Base-by-base conservation (phyloP, 2,329 filamentous ascomycete species). In the Trichoderma guizhouense region DNA sequence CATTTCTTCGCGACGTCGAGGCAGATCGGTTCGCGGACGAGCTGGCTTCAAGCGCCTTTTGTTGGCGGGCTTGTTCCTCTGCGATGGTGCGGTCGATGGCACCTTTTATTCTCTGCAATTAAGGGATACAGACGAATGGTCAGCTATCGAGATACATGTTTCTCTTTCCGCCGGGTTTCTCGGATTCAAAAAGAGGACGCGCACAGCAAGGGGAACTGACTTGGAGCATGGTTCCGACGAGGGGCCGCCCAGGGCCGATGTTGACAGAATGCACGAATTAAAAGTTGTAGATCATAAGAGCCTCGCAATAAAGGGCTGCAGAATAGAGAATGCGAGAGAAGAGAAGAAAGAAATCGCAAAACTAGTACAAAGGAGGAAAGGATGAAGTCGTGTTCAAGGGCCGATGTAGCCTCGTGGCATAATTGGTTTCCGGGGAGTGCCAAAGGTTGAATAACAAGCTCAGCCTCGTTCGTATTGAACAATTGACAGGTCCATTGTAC, bases 41-140 rank as follows among this genome's bases (percentile, higher is more conserved):
- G 75, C 81, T 77, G 76, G 86, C 82, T 67, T 85, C 84, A 6
- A 85, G 80, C 74, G 85, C 76, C 65, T 85, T 82, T 79, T 94
- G 92, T 79, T 94, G 92, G 72, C 93, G 92, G 72, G 93, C 92
- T 82, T 97, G 93, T 83, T 98, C 95, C 83, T 97, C 94, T 78
- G 94, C 93, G 78, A 98, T 96, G 78, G 92, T 92, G 77, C 91
- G 90, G 80, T 97, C 93, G 80, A 97, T 94, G 72, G 92, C 92
- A 78, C 92, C 93, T 84, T 93, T 93, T 77, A 97, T 86, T 85
- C 93, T 89, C 92, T 96, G 79, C 24, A 21, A 15, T 47, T 58
- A n/a, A 8, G 24, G 30, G n/a, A 1, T 4, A 51, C 9, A 32
- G 18, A 62, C 47, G 11, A 24, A 53, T 12, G 14, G 55, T 74